phyloP scores from a whole-genome alignment of 2,329 filamentous ascomycete genomes.

The Fusarium illudens region DNA sequence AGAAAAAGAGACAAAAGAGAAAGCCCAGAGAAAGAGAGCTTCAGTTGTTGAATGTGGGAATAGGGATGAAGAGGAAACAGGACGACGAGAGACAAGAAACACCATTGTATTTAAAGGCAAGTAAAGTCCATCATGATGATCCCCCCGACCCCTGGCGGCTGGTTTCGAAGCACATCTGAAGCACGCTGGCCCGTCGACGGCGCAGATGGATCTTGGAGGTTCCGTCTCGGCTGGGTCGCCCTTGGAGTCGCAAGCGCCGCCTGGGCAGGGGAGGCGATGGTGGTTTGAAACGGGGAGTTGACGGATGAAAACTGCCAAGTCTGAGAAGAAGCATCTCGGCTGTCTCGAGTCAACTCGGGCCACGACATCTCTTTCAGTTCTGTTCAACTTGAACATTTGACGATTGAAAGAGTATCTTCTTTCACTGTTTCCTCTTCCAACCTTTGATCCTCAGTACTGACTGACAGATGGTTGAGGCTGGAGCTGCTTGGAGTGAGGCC shows the following conservation, averaged over 20 bases:
- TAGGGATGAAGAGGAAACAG: constrained; percentile 29
- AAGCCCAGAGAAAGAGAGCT: constrained; percentile 38
- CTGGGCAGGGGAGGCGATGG: constrained; percentile 1
- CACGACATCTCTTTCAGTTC: not conserved
- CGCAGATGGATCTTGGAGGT: constrained; percentile 31
- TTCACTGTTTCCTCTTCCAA: not conserved
- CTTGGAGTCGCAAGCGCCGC: constrained; percentile 8
- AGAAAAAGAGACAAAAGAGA: constrained; percentile 42
- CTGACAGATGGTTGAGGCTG: not conserved
- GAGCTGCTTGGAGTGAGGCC: not conserved
- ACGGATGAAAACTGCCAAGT: constrained; percentile 12
- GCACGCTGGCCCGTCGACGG: constrained; percentile 22
- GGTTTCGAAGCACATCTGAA: constrained; percentile 40
- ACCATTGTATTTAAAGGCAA: constrained; percentile 53
- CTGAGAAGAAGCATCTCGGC: not conserved
- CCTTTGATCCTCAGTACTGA: not conserved
- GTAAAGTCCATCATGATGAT: constrained; percentile 1
- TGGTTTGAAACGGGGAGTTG: constrained; percentile 21
- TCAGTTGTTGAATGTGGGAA: constrained; percentile 34
- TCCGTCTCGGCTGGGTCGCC: constrained; percentile 32
- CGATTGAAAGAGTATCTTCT: not conserved
- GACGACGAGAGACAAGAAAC: constrained; percentile 41
- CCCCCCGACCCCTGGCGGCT: constrained; percentile 6
- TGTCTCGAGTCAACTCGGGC: not conserved
- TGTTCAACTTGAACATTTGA: not conserved